phyloP scores from a whole-genome alignment of 2,329 filamentous ascomycete genomes.

The Zasmidium citrigriseum region DNA sequence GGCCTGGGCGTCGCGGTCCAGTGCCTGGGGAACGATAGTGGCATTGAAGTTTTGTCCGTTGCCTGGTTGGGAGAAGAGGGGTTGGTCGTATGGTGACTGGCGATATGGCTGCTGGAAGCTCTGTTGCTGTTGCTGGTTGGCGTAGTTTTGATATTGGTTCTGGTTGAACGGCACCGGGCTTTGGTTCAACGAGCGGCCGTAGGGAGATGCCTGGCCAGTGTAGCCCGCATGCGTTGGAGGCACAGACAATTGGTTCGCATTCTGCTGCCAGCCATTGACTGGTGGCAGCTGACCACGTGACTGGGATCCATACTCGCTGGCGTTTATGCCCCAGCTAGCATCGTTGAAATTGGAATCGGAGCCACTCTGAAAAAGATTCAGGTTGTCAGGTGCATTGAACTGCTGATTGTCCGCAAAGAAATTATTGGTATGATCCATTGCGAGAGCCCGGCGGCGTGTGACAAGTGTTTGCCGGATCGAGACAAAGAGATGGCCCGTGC shows the following conservation, averaged over 20 bases:
- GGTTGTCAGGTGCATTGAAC: conserved; percentile 34
- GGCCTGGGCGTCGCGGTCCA: conserved; percentile 22
- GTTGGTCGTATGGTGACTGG: conserved; percentile 17
- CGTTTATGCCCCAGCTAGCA: conserved; percentile 36
- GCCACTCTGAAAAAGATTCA: conserved; percentile 29
- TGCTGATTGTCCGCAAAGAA: conserved; percentile 33
- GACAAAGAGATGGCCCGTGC: conserved; percentile 13
- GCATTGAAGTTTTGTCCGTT: conserved; percentile 24
- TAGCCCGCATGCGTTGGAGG: conserved; percentile 17
- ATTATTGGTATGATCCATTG: conserved; percentile 25
- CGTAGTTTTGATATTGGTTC: conserved; percentile 26
- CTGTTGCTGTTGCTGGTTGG: conserved; percentile 21
- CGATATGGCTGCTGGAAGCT: conserved; percentile 30
- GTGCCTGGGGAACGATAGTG: conserved; percentile 35
- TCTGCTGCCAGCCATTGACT: conserved; percentile 27
- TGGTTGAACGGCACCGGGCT: conserved; percentile 30
- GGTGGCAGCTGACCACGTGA: conserved; percentile 31
- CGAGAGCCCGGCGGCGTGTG: conserved; percentile 3
- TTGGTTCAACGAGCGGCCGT: conserved; percentile 28
- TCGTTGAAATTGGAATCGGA: conserved; percentile 30
- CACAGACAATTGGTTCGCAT: conserved; percentile 27
- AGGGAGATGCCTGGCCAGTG: conserved; percentile 24
- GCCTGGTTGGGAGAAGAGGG: conserved; percentile 2
- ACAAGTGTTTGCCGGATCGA: conserved; percentile 10
- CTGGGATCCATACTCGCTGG: conserved; percentile 25